Evolutionary conservation across 371 early-diverging fungal species (phyloP), one percentile per base, ranked within the genome.

Genomic region (Mortierella sp.): DNA sequence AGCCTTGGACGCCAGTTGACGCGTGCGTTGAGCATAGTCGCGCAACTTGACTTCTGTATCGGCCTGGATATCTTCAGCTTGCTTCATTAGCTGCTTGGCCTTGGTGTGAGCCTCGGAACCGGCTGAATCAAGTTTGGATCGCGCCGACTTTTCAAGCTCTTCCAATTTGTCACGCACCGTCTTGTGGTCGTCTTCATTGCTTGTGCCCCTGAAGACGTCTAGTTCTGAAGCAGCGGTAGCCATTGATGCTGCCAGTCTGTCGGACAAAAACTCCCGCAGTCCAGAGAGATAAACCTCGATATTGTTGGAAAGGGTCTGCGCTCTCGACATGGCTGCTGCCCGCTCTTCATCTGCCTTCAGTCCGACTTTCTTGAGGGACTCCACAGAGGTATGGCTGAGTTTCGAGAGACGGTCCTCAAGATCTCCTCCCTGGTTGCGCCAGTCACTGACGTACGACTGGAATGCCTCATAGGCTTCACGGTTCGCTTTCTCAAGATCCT

Each of bases 81-180:
- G 70, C 45, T 62, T 61, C 59, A 76, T 19, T 48, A 76, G 43
- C 53, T 64, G 28, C 18, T 69, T 54, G 1, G 66, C 61, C 48
- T 76, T 69, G 31, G 30, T 66, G 14, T 82, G 82, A 28, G 84
- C 87, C 54, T 87, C 88, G 12, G 68, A 58, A 5, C 82, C 82
- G 2, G 70, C 64, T 19, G 61, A 51, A 16, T 81, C 80, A 13
- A 81, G 69, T 30, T 57, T 59, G 18, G 64, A 52, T 14, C 62
- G 62, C 3, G 70, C 73, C 9, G 58, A 31, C 23, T 54, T 28
- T 10, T 69, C 71, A 39, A 67, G 30, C 24, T 62, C 66, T 38
- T 54, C n/a, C 23, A 78, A 31, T 58, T 61, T 67, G 21, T 18
- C 52, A 9, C 38, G 52, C 12, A 65, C 60, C 16, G 74, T 58